Conservation (phyloP, 129 eudicot genomes). For the Mikania micrantha region DNA sequence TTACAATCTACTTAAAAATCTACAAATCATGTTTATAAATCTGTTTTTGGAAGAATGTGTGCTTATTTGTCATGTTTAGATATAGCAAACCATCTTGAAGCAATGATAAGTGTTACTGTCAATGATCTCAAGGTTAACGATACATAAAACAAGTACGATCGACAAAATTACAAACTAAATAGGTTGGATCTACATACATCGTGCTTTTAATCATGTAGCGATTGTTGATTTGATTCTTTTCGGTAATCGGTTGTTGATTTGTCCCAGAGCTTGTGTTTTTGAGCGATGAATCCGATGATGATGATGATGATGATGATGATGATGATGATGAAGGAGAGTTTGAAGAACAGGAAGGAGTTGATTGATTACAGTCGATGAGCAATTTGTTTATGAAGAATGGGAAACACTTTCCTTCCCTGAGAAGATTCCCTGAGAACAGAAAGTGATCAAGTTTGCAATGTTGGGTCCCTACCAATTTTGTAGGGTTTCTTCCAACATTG, state of each 20-base stretch:
- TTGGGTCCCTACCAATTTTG: not conserved
- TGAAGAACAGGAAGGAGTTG: not conserved
- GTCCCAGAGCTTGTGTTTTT: not conserved
- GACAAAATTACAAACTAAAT: not conserved
- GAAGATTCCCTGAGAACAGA: slow-evolving; percentile 17
- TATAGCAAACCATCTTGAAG: not conserved
- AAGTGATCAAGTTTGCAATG: slow-evolving; percentile 2
- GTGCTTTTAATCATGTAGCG: not conserved
- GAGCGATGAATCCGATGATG: not conserved
- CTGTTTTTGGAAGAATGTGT: not conserved
- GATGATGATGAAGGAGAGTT: not conserved
- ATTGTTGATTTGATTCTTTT: slow-evolving; percentile 1
- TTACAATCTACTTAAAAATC: not conserved
- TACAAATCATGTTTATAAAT: not conserved
- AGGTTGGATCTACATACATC: slow-evolving; percentile 17
- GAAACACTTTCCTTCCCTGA: slow-evolving; percentile 22
- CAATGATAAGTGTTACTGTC: too few relatives aligned
- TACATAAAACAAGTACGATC: slow-evolving; percentile 6
- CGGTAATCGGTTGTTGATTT: slow-evolving; percentile 8
- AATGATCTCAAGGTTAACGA: not conserved
- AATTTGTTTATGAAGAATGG: slow-evolving; percentile 3
- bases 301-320: not conserved
- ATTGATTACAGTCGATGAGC: too few relatives aligned
- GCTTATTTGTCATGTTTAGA: not conserved
- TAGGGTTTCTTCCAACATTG: not conserved